A percentile compares a stretch with the other conserved stretches of the same genome.
phyloP scores from a whole-genome alignment of 768 basidiomycete species.

The Phlebiopsis flavidoalba region DNA sequence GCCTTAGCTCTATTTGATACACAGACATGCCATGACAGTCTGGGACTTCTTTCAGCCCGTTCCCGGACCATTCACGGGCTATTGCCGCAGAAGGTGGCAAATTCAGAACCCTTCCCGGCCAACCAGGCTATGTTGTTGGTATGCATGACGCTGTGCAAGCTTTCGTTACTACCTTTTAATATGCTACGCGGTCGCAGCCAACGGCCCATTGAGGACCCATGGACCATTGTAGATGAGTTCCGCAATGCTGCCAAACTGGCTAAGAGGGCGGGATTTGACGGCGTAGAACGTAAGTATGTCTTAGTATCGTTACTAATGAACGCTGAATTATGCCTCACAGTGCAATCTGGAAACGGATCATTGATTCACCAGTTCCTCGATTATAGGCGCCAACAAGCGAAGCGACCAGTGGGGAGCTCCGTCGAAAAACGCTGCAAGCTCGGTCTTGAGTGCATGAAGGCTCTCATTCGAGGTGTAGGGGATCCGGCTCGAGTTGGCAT shows the following conservation, averaged over 20 bases:
- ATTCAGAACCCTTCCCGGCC: constrained; percentile 3
- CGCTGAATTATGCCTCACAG: neutral
- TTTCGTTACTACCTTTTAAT: neutral
- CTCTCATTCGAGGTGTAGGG: constrained; percentile 31
- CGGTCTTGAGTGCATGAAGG: constrained; percentile 41
- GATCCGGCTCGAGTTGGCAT: constrained; percentile 26
- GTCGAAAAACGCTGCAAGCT: constrained; percentile 43
- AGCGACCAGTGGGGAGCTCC: constrained; percentile 43
- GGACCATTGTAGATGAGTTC: constrained; percentile 5
- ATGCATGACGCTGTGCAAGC: neutral
- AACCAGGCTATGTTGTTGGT: constrained; percentile 7
- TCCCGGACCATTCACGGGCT: constrained; percentile 4
- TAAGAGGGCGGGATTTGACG: constrained; percentile 39
- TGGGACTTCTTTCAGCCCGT: neutral
- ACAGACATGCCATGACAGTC: too few relatives aligned
- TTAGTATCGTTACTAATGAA: neutral
- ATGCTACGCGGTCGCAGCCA: neutral
- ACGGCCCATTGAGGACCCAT: constrained; percentile 6
- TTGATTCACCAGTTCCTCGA: constrained; percentile 38
- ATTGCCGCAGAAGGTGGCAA: constrained; percentile 3
- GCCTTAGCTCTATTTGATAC: neutral
- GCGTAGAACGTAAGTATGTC: constrained; percentile 28
- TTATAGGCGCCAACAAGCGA: constrained; percentile 31
- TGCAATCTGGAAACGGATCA: constrained; percentile 26
- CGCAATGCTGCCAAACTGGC: constrained; percentile 21